Evolutionary conservation across 371 early-diverging fungal species (phyloP), one percentile per base, ranked within the genome.

Genomic region (Mycotypha africana): DNA sequence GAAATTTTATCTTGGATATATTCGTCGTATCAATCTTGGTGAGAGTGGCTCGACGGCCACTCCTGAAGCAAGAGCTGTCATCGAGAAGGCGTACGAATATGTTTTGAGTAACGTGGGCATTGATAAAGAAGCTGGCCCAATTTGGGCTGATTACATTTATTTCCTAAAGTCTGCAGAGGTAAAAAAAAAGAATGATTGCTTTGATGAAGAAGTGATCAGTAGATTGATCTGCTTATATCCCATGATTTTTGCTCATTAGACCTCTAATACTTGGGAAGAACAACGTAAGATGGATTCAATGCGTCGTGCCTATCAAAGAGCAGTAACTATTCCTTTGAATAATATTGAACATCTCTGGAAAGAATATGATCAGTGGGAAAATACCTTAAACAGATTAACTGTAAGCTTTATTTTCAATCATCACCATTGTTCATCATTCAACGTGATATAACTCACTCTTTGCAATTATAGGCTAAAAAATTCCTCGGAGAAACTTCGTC

Each of bases 331-430:
- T 21, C 97, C 97, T 0, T 51, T 92, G 33, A 69, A 79, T 44
- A 86, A 90, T 41, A 77, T 96, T 5, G 97, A 96, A 43, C 78
- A 82, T 45, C 76, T 97, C 8, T 97, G 98, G 98, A 91, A 91
- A 41, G 89, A 93, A 36, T 97, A 93, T 60, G 98, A 97, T 64
- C 66, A 78, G 31, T 96, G 90, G 78, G 98, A 97, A 61, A 92
- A 90, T 53, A 74, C 70, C 10, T 64, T 94, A 25, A 93, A 89
- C 65, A 81, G 89, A 56, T 58, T 87, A 48, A 87, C 89, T 42
- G 89, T 85, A 79, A 53, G 65, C 23, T 44, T 11, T 15, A 33
- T 33, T n/a, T n/a, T n/a, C n/a, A n/a, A n/a, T n/a, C n/a, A n/a
- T n/a, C n/a, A n/a, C n/a, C n/a, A n/a, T n/a, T n/a, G n/a, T n/a